phyloP scores from a whole-genome alignment of 352 stramenopile genomes.

The Thalassiosira ordinaria region DNA sequence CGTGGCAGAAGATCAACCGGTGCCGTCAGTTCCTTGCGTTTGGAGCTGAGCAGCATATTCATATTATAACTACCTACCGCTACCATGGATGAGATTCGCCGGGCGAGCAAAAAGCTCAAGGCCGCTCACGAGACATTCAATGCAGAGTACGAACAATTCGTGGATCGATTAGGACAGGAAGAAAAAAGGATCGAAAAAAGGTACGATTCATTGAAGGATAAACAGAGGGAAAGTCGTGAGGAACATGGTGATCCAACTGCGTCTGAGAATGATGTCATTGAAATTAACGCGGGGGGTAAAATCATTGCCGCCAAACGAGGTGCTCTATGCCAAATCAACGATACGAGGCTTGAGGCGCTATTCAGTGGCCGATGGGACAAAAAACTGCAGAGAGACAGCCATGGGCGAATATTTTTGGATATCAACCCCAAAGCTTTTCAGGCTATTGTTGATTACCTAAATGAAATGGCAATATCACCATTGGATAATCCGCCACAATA shows the following conservation, averaged over 20 bases:
- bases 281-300: background rate
- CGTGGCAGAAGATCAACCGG: too few relatives aligned
- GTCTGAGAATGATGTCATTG: background rate
- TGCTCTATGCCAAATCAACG: background rate
- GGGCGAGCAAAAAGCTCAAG: background rate
- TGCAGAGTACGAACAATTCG: background rate
- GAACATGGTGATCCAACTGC: background rate
- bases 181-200: background rate
- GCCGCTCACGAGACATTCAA: background rate
- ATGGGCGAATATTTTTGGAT: slow-evolving; percentile 3
- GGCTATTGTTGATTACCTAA: background rate
- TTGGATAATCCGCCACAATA: background rate
- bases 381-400: background rate
- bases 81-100: background rate
- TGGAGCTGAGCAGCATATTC: too few relatives aligned
- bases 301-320: background rate
- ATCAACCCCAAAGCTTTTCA: background rate
- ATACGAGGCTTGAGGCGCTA: background rate
- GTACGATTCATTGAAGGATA: background rate
- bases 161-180: background rate
- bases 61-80: too few relatives aligned
- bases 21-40: too few relatives aligned
- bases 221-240: background rate
- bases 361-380: background rate
- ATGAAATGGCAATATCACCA: background rate